Conservation (phyloP, 352 stramenopile genomes). For the Aphanomyces euteiches region DNA sequence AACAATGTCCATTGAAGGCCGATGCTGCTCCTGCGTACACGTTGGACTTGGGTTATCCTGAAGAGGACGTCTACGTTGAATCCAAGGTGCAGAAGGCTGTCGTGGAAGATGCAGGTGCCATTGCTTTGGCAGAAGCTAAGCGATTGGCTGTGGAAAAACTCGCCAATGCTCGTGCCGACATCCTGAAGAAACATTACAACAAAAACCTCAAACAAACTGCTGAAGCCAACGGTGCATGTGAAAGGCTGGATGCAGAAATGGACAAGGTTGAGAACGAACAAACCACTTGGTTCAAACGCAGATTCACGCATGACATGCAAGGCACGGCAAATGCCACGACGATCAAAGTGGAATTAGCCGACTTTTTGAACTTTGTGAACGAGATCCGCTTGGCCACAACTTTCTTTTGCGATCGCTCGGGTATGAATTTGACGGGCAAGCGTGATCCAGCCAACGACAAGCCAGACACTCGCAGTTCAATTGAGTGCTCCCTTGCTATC, state of each 20-base stretch:
- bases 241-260: slow-evolving; percentile 65
- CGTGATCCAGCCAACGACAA: slow-evolving; percentile 59
- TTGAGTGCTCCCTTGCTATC: slow-evolving; percentile 63
- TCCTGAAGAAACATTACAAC: slow-evolving; percentile 80
- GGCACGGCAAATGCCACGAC: slow-evolving; percentile 62
- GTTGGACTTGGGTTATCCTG: slow-evolving; percentile 75
- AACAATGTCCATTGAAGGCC: slow-evolving; percentile 88
- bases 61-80: slow-evolving; percentile 75
- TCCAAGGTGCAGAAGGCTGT: slow-evolving; percentile 64
- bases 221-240: slow-evolving; percentile 77
- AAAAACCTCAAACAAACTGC: slow-evolving; percentile 83
- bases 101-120: slow-evolving; percentile 61
- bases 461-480: slow-evolving; percentile 65
- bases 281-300: slow-evolving; percentile 69
- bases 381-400: slow-evolving; percentile 67
- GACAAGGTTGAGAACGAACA: slow-evolving; percentile 70
- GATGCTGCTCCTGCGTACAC: slow-evolving; percentile 71
- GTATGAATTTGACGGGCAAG: slow-evolving; percentile 85
- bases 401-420: slow-evolving; percentile 80
- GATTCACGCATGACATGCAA: slow-evolving; percentile 36
- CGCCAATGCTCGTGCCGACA: slow-evolving; percentile 60
- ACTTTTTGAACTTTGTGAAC: slow-evolving; percentile 79
- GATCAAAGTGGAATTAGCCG: slow-evolving; percentile 80
- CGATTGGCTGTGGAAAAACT: slow-evolving; percentile 56
- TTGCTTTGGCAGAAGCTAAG: slow-evolving; percentile 63